These are phyloP conservation scores for Aspergillus mulundensis DNA, from an alignment of 495 filamentous ascomycete genomes.

Conservation along the genomic window DNA sequence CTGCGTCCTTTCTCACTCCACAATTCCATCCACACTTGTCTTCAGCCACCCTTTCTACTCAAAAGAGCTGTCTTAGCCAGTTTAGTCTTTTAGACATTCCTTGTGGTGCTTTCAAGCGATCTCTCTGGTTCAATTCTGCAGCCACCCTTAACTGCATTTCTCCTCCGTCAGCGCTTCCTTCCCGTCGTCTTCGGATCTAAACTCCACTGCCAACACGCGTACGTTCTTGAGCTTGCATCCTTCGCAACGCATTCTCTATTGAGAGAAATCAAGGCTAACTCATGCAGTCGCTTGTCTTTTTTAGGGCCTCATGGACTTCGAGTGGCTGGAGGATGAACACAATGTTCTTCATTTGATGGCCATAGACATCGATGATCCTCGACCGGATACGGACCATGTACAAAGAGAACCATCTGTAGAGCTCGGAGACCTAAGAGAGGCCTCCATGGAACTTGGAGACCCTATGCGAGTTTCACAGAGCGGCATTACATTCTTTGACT, in stretches of 20 bases:
- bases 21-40: not conserved
- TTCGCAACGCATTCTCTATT: too few relatives aligned
- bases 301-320: not conserved
- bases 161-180: not conserved
- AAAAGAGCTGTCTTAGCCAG: not conserved
- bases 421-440: not conserved
- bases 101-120: not conserved
- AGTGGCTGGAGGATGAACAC: not conserved
- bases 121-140: not conserved
- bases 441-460: too few relatives aligned
- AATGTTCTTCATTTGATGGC: not conserved
- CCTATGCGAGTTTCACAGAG: not conserved
- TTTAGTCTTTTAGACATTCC: not conserved
- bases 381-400: not conserved
- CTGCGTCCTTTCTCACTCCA: not conserved
- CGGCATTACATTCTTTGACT: slow-evolving; percentile 16
- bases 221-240: not conserved
- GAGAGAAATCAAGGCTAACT: not conserved
- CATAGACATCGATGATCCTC: not conserved
- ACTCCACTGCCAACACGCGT: not conserved
- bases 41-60: not conserved
- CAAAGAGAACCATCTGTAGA: not conserved
- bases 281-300: not conserved
- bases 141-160: not conserved
- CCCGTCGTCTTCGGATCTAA: not conserved